Evolutionary conservation across 257 asterid species (phyloP).

Genomic region (Scutellaria minor): DNA sequence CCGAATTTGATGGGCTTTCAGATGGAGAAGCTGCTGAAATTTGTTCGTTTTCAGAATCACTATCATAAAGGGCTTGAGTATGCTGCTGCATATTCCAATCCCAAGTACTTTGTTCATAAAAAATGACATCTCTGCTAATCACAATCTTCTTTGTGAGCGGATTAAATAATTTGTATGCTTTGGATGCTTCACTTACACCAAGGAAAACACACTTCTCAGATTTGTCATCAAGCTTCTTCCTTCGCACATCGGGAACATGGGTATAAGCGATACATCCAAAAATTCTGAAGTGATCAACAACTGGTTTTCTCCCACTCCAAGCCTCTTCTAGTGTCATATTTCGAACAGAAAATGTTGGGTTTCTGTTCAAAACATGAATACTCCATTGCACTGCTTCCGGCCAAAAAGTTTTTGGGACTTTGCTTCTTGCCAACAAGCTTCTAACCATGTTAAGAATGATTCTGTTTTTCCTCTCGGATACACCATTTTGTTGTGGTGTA

Average conservation of each 20-base stretch:
- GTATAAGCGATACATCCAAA: not conserved
- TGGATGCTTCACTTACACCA: conserved; percentile 23
- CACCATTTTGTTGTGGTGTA: too few species aligned
- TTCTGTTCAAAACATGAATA: conserved; percentile 22
- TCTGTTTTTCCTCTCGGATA: not conserved
- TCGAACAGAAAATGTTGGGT: not conserved
- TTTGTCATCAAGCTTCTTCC: conserved; percentile 22
- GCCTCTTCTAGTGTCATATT: not conserved
- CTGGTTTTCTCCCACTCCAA: not conserved
- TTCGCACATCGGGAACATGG: conserved; percentile 1
- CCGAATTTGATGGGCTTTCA: too few species aligned
- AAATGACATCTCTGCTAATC: too few species aligned
- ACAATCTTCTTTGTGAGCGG: not conserved
- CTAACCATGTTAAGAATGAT: conserved; percentile 19
- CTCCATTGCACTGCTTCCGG: conserved; percentile 3
- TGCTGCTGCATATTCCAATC: too few species aligned
- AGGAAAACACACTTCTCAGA: conserved; percentile 19
- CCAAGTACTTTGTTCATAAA: too few species aligned
- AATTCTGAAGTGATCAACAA: not conserved
- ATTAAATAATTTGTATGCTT: conserved; percentile 21
- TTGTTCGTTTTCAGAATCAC: too few species aligned
- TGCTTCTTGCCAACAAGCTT: not conserved
- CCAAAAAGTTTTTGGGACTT: not conserved
- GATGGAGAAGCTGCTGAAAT: too few species aligned
- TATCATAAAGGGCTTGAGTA: too few species aligned